These are phyloP conservation scores for Xylaria arbuscula DNA, from an alignment of 2,329 filamentous ascomycete species.

Conservation along the genomic window DNA sequence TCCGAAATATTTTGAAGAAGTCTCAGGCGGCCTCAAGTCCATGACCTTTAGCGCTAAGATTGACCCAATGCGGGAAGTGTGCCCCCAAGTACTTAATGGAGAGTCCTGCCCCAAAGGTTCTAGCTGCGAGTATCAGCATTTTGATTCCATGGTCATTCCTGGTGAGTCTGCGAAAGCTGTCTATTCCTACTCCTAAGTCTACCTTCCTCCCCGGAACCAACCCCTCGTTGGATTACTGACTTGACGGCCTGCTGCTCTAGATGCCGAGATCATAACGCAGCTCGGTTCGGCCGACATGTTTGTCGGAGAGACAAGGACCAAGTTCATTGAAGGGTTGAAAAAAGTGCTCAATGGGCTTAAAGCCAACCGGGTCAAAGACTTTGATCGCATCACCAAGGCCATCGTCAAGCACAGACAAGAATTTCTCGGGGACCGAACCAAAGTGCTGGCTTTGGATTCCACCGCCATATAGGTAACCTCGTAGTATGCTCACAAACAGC, in stretches of 20 bases:
- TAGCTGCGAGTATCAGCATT: conserved; percentile 83
- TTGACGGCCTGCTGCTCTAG: conserved; percentile 59
- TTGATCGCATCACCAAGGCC: conserved; percentile 72
- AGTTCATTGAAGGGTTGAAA: conserved; percentile 72
- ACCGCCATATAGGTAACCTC: conserved; percentile 52
- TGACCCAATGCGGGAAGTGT: conserved; percentile 78
- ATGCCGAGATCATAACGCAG: conserved; percentile 78
- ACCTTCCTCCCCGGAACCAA: conserved; percentile 47
- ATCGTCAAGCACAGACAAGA: conserved; percentile 74
- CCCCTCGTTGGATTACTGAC: conserved; percentile 63
- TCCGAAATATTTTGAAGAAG: conserved; percentile 74
- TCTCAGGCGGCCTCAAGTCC: conserved; percentile 83
- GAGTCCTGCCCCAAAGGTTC: conserved; percentile 76
- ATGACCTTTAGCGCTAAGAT: conserved; percentile 95
- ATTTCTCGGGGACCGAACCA: conserved; percentile 72
- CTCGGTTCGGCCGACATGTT: conserved; percentile 75
- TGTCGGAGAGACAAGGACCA: conserved; percentile 68
- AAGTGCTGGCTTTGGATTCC: conserved; percentile 68
- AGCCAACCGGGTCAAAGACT: conserved; percentile 70
- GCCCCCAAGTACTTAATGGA: conserved; percentile 77
- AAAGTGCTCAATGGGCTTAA: conserved; percentile 70
- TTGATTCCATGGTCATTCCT: conserved; percentile 75
- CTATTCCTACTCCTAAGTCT: conserved; percentile 16
- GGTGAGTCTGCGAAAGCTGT: conserved; percentile 69
- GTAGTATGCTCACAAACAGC: conserved; percentile 46